Conservation (phyloP, 1,139 yeast species). For the Blastobotrys elegans region DNA sequence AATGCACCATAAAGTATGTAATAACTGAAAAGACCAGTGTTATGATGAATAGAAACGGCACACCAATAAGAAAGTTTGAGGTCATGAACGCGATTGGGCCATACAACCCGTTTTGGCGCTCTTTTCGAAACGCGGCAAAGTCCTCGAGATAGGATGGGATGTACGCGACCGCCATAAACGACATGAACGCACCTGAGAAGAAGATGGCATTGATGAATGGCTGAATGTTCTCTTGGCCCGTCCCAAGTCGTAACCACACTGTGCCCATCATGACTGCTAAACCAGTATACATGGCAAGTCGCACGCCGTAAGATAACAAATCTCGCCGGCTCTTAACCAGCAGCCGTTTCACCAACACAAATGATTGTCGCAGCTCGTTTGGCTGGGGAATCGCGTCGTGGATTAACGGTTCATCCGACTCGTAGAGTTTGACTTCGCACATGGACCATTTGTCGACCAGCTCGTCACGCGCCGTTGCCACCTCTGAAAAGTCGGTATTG, state of each 20-base stretch:
- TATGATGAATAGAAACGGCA: conserved; percentile 39
- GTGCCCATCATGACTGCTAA: conserved; percentile 43
- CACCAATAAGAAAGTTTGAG: conserved; percentile 38
- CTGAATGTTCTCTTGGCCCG: conserved; percentile 35
- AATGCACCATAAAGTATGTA: conserved; percentile 38
- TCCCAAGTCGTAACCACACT: conserved; percentile 38
- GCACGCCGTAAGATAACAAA: conserved; percentile 37
- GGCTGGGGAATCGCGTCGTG: not conserved
- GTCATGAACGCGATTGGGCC: conserved; percentile 38
- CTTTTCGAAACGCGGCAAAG: conserved; percentile 33
- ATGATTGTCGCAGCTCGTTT: conserved; percentile 8
- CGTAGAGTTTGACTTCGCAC: not conserved
- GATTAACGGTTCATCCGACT: not conserved
- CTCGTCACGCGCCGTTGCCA: conserved; percentile 1
- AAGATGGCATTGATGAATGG: conserved; percentile 40
- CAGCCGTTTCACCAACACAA: conserved; percentile 28
- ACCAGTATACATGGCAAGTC: conserved; percentile 40
- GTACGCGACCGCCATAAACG: conserved; percentile 43
- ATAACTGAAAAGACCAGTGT: conserved; percentile 35
- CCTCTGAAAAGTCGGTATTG: conserved; percentile 31
- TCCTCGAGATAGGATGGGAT: conserved; percentile 42
- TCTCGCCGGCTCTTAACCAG: conserved; percentile 37
- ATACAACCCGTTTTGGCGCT: conserved; percentile 37
- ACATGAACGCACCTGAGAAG: conserved; percentile 43
- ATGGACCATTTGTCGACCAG: not conserved